Evolutionary conservation across 169 alveolate species (phyloP).

Genomic region (Cyclospora cayetanensis): DNA sequence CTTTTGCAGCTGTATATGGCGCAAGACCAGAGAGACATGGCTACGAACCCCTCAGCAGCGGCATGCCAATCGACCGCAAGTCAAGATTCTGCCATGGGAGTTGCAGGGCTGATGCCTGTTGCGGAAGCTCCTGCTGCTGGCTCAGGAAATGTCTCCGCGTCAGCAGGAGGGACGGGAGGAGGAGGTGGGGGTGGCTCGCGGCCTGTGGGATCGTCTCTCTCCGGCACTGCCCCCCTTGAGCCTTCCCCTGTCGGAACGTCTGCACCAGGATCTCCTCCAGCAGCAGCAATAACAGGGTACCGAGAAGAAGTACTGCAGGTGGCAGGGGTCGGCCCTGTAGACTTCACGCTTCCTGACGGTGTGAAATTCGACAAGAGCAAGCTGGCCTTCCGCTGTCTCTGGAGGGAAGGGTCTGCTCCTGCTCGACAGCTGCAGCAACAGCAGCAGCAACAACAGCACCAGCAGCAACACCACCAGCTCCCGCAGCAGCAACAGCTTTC

Average conservation of each 20-base stretch:
- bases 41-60: neutral
- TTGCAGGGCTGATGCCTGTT: neutral
- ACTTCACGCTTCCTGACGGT: conserved; percentile 64
- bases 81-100: neutral
- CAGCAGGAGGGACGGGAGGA: conserved; percentile 5
- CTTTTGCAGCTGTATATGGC: conserved; percentile 44
- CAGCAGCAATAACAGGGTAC: neutral
- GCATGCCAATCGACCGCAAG: neutral
- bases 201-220: neutral
- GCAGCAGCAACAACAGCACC: conserved; percentile 52
- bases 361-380: conserved; percentile 70
- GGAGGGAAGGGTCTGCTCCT: conserved; percentile 64
- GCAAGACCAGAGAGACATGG: neutral
- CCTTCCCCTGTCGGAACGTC: neutral
- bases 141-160: neutral
- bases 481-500: neutral
- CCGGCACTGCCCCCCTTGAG: neutral
- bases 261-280: neutral
- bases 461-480: neutral
- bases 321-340: conserved; percentile 61
- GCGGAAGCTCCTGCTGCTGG: neutral
- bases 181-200: neutral
- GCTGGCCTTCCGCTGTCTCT: conserved; percentile 67
- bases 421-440: conserved; percentile 16
- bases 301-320: conserved; percentile 55